Conservation (phyloP, 2,329 filamentous ascomycete genomes). For the Stagonosporopsis rhizophila region DNA sequence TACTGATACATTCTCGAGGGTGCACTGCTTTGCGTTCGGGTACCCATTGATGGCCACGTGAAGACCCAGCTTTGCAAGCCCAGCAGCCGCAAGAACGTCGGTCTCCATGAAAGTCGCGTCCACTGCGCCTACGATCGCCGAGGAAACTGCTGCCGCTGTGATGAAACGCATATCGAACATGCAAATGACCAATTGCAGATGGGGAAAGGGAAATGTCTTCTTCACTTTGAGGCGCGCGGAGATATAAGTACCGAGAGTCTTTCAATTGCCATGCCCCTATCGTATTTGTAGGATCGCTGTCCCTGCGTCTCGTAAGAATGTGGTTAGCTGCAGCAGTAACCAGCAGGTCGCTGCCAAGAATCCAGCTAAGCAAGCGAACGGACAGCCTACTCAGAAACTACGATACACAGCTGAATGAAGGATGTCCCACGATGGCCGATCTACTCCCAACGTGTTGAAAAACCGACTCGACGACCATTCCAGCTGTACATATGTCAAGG, state of each 20-base stretch:
- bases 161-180: neutral
- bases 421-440: no score
- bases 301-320: neutral
- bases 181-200: no score
- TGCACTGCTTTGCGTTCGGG: slow-evolving; percentile 41
- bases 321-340: neutral
- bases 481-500: neutral
- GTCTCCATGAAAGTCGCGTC: slow-evolving; percentile 26
- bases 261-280: neutral
- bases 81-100: slow-evolving; percentile 46
- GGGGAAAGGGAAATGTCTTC: neutral
- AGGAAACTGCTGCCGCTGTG: neutral
- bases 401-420: neutral
- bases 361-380: neutral
- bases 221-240: neutral
- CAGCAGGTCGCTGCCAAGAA: neutral
- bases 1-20: slow-evolving; percentile 48
- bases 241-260: neutral
- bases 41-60: slow-evolving; percentile 35
- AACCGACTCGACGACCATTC: neutral
- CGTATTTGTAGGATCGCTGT: neutral
- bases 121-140: neutral
- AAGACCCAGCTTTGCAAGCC: slow-evolving; percentile 43
- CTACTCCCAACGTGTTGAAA: neutral
- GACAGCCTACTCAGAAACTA: neutral